Evolutionary conservation across 768 basidiomycete species (phyloP), one percentile per base, ranked within the genome.

Genomic region (Dioszegia crocea): DNA sequence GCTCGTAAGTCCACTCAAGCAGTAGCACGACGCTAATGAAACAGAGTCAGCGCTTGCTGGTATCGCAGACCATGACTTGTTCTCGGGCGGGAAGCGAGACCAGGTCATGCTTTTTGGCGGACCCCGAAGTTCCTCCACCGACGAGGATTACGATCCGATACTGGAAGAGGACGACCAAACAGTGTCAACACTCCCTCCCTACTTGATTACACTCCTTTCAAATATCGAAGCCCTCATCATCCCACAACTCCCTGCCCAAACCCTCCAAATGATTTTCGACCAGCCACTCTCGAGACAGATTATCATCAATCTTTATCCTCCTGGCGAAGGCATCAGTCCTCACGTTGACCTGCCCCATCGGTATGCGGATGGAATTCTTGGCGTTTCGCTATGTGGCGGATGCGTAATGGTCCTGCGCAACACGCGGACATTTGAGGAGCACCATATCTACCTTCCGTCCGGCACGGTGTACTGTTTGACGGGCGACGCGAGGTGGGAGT

Each of bases 331-430:
- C 11, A 97, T 98, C 64, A 80, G 85, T 0, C 83, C 89, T 0
- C 93, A 97, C 66, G 83, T 98, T 41, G 93, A 98, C 71, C 80
- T 98, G 23, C 82, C 89, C 2, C 78, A 81, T 26, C 84, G 93
- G 14, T 98, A 88, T 69, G 90, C 84, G 6, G 89, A 94, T 71
- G 91, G 89, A 1, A 93, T 98, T 52, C 80, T 97, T 23, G 90
- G 90, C 9, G 83, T 94, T 52, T 92, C 88, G 65, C 79, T 98
- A 26, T 83, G 84, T 11, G 86, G 86, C 26, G 86, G 87, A 12
- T 88, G 86, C 49, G 86, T 84, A 14, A 93, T 94, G 90, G 81
- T 81, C 24, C 91, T 93, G 19, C n/a, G 29, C 14, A 26, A 50
- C 17, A 60, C 31, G 10, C 33, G 19, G 30, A 12, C 40, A 21